Evolutionary conservation across 441 rosid genomes (phyloP), one percentile per base, ranked within the genome.

Genomic region (Macaranga tanarius): DNA sequence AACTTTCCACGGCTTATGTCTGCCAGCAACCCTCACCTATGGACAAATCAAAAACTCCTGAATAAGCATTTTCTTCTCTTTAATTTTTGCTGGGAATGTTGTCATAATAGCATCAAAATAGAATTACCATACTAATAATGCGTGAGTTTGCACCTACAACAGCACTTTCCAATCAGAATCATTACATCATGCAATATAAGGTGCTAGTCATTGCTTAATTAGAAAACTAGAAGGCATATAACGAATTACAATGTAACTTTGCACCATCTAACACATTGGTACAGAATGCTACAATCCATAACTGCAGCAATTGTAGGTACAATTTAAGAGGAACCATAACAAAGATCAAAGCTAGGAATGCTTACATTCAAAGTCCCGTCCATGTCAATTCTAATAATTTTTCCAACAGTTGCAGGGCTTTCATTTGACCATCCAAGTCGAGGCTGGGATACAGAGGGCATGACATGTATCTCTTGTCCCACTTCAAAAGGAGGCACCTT

Each of bases 371-470:
- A 84, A 82, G 96, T 88, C 69, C 99, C 98, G 76, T 96, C 98
- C 98, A 93, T 92, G 86, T 96, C 97, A 62, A 96, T 90, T 77
- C 92, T 89, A 52, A 65, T 80, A 79, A 93, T 84, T 85, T 90
- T 93, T 65, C 98, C 99, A 75, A 92, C 87, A 62, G 97, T 92
- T 61, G 98, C 97, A 45, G 93, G 95, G 76, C 92, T 90, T 81
- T 96, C 97, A 78, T 90, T 87, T 74, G 97, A 90, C 99, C 99
- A 96, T 78, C 99, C 99, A 75, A 96, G 93, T 72, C 92, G 87
- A 76, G 99, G 99, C 81, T 90, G 97, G 66, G 90, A 73, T 31
- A 93, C 90, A 67, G 98, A 85, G 57, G 97, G 86, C 86, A 87
- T 76, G 79, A 93, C 79, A 67, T 85, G 97, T 75, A 96, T 91